Conservation (phyloP, 352 stramenopile species). For the Plasmopara halstedii region DNA sequence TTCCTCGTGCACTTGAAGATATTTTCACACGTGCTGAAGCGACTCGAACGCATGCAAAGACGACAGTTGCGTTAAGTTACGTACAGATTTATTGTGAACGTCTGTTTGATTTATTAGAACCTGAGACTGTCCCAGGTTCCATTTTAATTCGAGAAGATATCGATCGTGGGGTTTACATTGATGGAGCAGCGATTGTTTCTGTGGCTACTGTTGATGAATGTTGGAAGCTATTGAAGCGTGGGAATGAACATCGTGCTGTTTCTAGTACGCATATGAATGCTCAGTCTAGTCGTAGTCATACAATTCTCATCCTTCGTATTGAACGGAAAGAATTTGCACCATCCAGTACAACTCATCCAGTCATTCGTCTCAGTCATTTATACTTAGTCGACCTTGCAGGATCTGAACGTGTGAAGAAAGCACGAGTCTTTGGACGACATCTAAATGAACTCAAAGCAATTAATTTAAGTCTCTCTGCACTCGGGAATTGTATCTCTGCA, state of each 20-base stretch:
- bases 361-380: slow-evolving; percentile 50
- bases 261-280: slow-evolving; percentile 85
- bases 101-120: slow-evolving; percentile 61
- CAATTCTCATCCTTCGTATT: slow-evolving; percentile 78
- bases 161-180: slow-evolving; percentile 57
- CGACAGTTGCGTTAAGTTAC: slow-evolving; percentile 55
- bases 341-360: slow-evolving; percentile 13
- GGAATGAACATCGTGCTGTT: slow-evolving; percentile 65
- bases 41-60: slow-evolving; percentile 23
- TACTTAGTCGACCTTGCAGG: slow-evolving; percentile 65
- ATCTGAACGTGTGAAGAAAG: slow-evolving; percentile 68
- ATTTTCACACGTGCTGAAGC: slow-evolving; percentile 41
- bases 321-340: slow-evolving; percentile 55
- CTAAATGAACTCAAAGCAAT: slow-evolving; percentile 64
- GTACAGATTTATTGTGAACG: slow-evolving; percentile 80
- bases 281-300: slow-evolving; percentile 78
- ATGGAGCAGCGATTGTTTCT: slow-evolving; percentile 36
- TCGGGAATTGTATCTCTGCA: slow-evolving; percentile 69
- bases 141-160: slow-evolving; percentile 60
- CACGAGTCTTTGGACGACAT: slow-evolving; percentile 42
- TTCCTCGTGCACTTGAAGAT: slow-evolving; percentile 51
- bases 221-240: slow-evolving; percentile 31
- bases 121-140: slow-evolving; percentile 25
- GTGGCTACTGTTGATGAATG: slow-evolving; percentile 43
- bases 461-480: slow-evolving; percentile 63